Base-by-base conservation (phyloP, 257 asterid genomes). In the Scutellaria barbata region DNA sequence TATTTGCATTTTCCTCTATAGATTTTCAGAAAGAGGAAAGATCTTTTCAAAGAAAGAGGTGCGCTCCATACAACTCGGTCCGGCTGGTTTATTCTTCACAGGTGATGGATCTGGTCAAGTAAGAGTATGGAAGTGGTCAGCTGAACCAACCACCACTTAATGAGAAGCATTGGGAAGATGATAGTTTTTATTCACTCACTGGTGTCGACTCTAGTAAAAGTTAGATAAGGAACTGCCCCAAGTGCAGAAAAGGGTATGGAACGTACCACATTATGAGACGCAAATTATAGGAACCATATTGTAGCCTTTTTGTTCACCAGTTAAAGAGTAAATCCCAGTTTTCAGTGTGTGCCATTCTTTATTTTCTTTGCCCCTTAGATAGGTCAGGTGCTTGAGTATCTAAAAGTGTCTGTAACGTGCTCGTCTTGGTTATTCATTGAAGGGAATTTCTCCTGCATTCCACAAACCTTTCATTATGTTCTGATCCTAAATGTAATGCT, bases 101-200 rank as follows among this genome's bases (percentile, higher is more conserved):
- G 98, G 99, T 2, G 98, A 95, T 17, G 99, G 96, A 57, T 82
- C 92, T 5, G 99, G 99, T 56, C 88, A 79, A 76, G 90, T 95
- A 51, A 79, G 85, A 77, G 99, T 95, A 17, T 95, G 99, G 99
- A 83, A 82, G 60, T 95, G 99, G 97, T 76, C 79, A 13, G 60
- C 85, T 1, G 89, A 89, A 67, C 80, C 92, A 57, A 75, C 76
- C 50, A 13, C 85, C 14, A 60, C 85, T 1, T 30, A 35, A 45
- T 81, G 79, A 84, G 71, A 60, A 46, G 40, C 64, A 42, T n/a
- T 30, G 4, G 1, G 1, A 1, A 1, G 10, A 9, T 1, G 10
- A 5, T 13, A 35, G 55, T 3, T 25, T 47, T 10, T 20, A n/a
- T 51, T 50, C 40, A 10, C 6, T 20, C 10, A 10, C 30, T 51